Evolutionary conservation across 345 rosid genomes (phyloP).

Genomic region (Eucalyptus paniculata): DNA sequence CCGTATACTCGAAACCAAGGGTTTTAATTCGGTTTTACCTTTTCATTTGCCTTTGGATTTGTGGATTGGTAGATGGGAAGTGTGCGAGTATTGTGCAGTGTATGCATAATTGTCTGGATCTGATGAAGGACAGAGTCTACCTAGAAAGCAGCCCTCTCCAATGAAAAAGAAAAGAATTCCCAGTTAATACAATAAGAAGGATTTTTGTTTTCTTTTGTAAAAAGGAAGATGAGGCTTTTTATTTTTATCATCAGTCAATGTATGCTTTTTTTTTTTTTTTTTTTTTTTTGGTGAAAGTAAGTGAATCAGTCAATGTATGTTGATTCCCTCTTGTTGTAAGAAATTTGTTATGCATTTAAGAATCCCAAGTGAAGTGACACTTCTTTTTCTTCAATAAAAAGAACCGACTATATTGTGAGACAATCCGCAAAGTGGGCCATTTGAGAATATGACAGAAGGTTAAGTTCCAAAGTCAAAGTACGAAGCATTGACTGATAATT

Average conservation of each 20-base stretch:
- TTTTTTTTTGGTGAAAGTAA: too few relatives aligned
- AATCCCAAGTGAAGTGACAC: not conserved
- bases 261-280: not conserved
- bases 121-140: not conserved
- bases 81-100: not conserved
- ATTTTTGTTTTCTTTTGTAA: not conserved
- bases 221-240: slow-evolving; percentile 46
- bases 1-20: not conserved
- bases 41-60: not conserved
- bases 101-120: not conserved
- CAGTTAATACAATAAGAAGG: not conserved
- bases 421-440: not conserved
- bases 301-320: not conserved
- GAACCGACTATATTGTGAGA: not conserved
- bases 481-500: not conserved
- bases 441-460: not conserved
- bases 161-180: not conserved
- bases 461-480: not conserved
- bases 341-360: not conserved
- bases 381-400: not conserved
- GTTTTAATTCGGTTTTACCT: not conserved
- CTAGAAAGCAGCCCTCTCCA: slow-evolving; percentile 43
- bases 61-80: not conserved
- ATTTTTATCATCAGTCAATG: not conserved
- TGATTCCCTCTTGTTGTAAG: not conserved